A percentile compares a stretch with the other conserved stretches of the same genome.
Conservation (phyloP, 108 stramenopile genomes). For the Poteriospumella lacustris region DNA sequence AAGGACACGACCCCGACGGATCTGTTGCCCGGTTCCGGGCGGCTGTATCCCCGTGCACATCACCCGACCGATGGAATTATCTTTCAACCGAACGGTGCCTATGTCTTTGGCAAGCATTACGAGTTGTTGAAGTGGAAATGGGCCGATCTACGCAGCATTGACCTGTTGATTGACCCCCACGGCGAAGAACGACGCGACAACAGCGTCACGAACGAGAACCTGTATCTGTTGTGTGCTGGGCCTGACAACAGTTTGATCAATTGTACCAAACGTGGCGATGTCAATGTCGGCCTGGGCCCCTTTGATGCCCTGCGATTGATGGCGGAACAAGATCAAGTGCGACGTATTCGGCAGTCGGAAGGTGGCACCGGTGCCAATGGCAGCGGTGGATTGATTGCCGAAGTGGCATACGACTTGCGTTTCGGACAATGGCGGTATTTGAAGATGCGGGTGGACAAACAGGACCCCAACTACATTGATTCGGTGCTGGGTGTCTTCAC, state of each 20-base stretch:
- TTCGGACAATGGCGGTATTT: slow-evolving; percentile 1
- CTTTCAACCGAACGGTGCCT: slow-evolving; percentile 82
- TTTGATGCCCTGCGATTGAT: slow-evolving; percentile 5
- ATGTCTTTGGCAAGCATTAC: slow-evolving; percentile 76
- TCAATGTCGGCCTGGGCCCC: not conserved
- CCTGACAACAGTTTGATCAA: not conserved
- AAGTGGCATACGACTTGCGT: slow-evolving; percentile 1
- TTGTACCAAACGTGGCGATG: slow-evolving; percentile 16
- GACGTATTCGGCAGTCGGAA: not conserved
- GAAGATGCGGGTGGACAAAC: not conserved
- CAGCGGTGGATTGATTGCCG: not conserved
- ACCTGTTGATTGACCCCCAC: not conserved
- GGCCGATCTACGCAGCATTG: slow-evolving; percentile 53
- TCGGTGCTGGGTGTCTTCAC: slow-evolving; percentile 18
- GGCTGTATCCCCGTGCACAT: too few relatives aligned
- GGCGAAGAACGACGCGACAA: not conserved
- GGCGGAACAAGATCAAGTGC: not conserved
- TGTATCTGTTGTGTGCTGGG: not conserved
- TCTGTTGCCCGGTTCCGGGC: slow-evolving; percentile 15
- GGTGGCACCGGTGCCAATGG: not conserved
- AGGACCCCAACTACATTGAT: slow-evolving; percentile 21
- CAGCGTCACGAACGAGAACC: not conserved
- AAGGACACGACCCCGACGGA: slow-evolving; percentile 19
- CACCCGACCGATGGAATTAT: slow-evolving; percentile 91
- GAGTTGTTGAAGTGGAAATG: slow-evolving; percentile 93